Conservation (phyloP, 257 asterid species). For the Solanum paucissectum region DNA sequence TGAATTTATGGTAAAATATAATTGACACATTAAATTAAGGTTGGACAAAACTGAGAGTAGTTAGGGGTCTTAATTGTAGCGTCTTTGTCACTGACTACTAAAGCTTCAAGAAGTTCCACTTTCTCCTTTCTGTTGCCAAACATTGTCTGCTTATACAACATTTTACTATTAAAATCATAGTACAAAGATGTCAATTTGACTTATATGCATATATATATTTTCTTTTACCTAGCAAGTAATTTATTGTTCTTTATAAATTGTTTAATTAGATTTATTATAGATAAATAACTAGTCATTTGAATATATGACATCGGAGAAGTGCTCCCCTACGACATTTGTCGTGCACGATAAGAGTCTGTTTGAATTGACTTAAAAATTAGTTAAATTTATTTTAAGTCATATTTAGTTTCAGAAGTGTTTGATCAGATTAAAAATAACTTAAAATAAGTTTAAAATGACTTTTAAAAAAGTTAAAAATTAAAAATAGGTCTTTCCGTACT, state of each 20-base stretch:
- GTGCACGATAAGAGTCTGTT: too few species aligned
- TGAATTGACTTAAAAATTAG: too few species aligned
- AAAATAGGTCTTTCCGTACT: too few species aligned
- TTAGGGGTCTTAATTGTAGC: not conserved
- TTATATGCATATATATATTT: not conserved
- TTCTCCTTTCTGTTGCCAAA: slow-evolving; percentile 12
- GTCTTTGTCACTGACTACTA: slow-evolving; percentile 1
- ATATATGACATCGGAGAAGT: too few species aligned
- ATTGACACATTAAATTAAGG: not conserved
- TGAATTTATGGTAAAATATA: not conserved
- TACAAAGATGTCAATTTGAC: not conserved
- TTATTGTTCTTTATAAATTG: not conserved
- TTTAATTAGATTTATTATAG: not conserved
- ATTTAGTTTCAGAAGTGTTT: too few species aligned
- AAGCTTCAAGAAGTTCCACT: slow-evolving; percentile 11
- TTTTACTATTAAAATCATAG: not conserved
- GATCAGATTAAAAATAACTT: too few species aligned
- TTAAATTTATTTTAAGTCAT: too few species aligned
- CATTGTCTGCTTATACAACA: slow-evolving; percentile 4
- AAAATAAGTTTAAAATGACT: too few species aligned
- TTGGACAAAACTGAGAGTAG: slow-evolving; percentile 2
- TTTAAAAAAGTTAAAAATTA: too few species aligned
- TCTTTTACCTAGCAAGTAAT: not conserved
- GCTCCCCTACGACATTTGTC: too few species aligned
- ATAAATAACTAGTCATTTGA: not conserved